A percentile compares a stretch with the other conserved stretches of the same genome.
Conservation (phyloP, 352 stramenopile species). For the Lagenidium giganteum region DNA sequence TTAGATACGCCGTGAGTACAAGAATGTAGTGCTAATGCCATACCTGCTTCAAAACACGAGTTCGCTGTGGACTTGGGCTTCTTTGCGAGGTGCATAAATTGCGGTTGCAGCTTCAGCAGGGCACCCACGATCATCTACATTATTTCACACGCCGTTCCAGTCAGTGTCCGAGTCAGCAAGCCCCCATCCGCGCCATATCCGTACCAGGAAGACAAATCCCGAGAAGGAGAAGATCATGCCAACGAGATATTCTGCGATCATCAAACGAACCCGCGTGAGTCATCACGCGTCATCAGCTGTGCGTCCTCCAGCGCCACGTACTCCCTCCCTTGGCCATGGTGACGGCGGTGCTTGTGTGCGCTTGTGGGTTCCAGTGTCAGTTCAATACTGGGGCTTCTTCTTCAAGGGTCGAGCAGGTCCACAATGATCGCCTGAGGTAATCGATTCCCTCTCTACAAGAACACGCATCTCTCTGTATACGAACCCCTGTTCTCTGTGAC, state of each 20-base stretch:
- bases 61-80: constrained; percentile 66
- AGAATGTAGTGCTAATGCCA: constrained; percentile 1
- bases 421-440: too few species aligned
- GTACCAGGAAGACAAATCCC: constrained; percentile 75
- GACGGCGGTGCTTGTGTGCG: background rate
- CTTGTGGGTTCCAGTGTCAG: background rate
- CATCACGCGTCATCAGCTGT: background rate
- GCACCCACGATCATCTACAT: constrained; percentile 58
- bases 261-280: background rate
- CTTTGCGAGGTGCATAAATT: constrained; percentile 70
- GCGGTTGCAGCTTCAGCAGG: constrained; percentile 68
- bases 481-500: too few species aligned
- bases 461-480: too few species aligned
- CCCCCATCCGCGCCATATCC: background rate
- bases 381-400: background rate
- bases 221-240: constrained; percentile 76
- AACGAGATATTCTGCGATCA: constrained; percentile 51
- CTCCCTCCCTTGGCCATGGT: constrained; percentile 19
- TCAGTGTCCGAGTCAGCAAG: background rate
- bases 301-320: constrained; percentile 2
- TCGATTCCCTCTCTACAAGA: too few species aligned
- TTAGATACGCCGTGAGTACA: background rate
- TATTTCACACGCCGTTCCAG: background rate
- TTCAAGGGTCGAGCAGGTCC: too few species aligned
- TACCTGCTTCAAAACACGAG: constrained; percentile 74